phyloP scores from a whole-genome alignment of 2,329 filamentous ascomycete genomes.

The Orbilia blumenaviensis region DNA sequence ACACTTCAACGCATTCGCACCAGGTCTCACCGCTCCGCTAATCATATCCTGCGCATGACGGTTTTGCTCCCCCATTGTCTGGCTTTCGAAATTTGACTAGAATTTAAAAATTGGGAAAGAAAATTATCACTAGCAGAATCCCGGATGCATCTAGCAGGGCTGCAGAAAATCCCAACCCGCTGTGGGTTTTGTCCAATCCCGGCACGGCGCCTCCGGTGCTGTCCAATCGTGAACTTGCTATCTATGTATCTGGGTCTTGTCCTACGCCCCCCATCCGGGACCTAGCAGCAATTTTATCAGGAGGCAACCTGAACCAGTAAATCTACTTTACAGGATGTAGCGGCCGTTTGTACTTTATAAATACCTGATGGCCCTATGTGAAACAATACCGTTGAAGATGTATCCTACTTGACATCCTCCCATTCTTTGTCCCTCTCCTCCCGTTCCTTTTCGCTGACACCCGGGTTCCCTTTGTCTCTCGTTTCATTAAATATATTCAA shows the following conservation, averaged over 20 bases:
- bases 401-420: constrained; percentile 34
- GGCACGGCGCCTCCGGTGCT: constrained; percentile 44
- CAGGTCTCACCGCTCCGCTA: constrained; percentile 48
- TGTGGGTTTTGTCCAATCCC: constrained; percentile 42
- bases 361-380: constrained; percentile 39
- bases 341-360: constrained; percentile 42
- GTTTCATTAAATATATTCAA: constrained; percentile 47
- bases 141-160: constrained; percentile 40
- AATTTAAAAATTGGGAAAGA: constrained; percentile 33
- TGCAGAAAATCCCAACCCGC: constrained; percentile 52
- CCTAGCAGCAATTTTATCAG: constrained; percentile 26
- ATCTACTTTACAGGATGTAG: constrained; percentile 27
- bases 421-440: neutral
- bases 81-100: constrained; percentile 42
- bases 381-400: constrained; percentile 54
- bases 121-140: constrained; percentile 14
- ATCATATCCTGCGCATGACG: constrained; percentile 25
- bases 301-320: constrained; percentile 20
- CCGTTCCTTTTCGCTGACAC: constrained; percentile 4
- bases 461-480: constrained; percentile 35
- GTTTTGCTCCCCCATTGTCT: constrained; percentile 30
- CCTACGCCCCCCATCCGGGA: constrained; percentile 12
- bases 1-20: constrained; percentile 49
- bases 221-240: constrained; percentile 30
- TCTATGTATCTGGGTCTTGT: constrained; percentile 16